Conservation (phyloP, 2,329 filamentous ascomycete genomes). For the Cytospora piceae region DNA sequence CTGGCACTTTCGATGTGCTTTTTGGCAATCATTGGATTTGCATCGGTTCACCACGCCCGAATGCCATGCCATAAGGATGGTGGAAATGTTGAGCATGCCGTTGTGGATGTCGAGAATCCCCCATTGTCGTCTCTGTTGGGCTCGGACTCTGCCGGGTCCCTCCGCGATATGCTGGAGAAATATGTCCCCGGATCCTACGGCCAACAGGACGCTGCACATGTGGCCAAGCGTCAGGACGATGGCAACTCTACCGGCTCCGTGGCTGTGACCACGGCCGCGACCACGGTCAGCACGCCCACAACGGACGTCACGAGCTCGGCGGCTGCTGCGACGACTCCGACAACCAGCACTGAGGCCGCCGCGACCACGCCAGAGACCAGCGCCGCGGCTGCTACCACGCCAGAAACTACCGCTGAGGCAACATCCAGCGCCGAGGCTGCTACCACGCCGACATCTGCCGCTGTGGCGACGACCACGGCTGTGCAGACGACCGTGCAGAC, state of each 20-base stretch:
- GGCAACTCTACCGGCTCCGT: constrained; percentile 34
- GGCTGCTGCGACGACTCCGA: background rate
- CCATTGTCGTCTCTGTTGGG: constrained; percentile 47
- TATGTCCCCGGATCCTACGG: constrained; percentile 66
- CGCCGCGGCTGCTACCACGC: constrained; percentile 16
- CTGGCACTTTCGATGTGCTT: constrained; percentile 33
- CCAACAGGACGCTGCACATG: constrained; percentile 1
- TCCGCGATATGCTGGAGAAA: constrained; percentile 69
- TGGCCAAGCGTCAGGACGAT: constrained; percentile 47
- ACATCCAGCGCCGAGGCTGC: no score
- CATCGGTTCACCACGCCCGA: constrained; percentile 29
- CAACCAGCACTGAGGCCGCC: constrained; percentile 9
- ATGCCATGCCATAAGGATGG: constrained; percentile 17
- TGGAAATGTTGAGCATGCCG: constrained; percentile 9
- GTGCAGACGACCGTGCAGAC: constrained; percentile 4
- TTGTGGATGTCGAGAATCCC: constrained; percentile 27
- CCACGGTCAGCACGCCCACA: constrained; percentile 32
- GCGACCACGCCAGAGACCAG: background rate
- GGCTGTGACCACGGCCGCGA: constrained; percentile 13
- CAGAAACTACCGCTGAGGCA: no score
- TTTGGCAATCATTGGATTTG: constrained; percentile 34
- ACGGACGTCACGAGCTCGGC: constrained; percentile 31
- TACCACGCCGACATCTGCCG: constrained; percentile 29
- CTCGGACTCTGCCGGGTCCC: constrained; percentile 59
- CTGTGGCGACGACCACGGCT: constrained; percentile 32